A percentile compares a stretch with the other conserved stretches of the same genome.
These are phyloP conservation scores for Funneliformis geosporum DNA, from an alignment of 192 early-diverging fungal genomes.

Conservation along the genomic window DNA sequence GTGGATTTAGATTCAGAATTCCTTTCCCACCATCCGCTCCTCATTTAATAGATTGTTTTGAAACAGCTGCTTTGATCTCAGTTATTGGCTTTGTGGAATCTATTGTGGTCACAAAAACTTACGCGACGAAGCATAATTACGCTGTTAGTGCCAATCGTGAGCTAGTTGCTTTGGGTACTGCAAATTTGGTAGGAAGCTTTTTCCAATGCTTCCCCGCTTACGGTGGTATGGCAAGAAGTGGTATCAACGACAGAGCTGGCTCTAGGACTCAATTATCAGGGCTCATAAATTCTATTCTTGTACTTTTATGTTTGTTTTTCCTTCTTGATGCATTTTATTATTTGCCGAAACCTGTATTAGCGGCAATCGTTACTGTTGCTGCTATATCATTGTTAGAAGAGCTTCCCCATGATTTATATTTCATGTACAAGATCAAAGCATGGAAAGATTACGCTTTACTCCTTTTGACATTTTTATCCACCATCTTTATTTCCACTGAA, in stretches of 20 bases:
- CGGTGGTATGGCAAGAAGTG: conserved; percentile 89
- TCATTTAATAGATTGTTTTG: conserved; percentile 68
- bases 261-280: conserved; percentile 88
- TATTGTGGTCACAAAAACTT: conserved; percentile 91
- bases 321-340: conserved; percentile 83
- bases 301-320: conserved; percentile 78
- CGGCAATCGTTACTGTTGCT: conserved; percentile 82
- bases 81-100: conserved; percentile 98
- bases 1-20: conserved; percentile 61
- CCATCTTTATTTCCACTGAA: conserved; percentile 89
- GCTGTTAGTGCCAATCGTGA: conserved; percentile 93
- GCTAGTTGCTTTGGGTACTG: conserved; percentile 91
- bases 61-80: conserved; percentile 86
- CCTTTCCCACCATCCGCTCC: conserved; percentile 60
- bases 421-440: conserved; percentile 75
- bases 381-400: conserved; percentile 77
- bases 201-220: conserved; percentile 80
- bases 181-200: conserved; percentile 80
- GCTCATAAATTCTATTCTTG: conserved; percentile 74
- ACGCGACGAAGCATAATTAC: conserved; percentile 89
- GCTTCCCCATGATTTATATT: conserved; percentile 73
- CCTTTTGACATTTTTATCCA: conserved; percentile 85
- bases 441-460: conserved; percentile 85
- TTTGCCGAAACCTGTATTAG: conserved; percentile 79
- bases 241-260: conserved; percentile 92